These are phyloP conservation scores for Annulohypoxylon truncatum DNA, from an alignment of 2,329 filamentous ascomycete genomes.

Conservation along the genomic window DNA sequence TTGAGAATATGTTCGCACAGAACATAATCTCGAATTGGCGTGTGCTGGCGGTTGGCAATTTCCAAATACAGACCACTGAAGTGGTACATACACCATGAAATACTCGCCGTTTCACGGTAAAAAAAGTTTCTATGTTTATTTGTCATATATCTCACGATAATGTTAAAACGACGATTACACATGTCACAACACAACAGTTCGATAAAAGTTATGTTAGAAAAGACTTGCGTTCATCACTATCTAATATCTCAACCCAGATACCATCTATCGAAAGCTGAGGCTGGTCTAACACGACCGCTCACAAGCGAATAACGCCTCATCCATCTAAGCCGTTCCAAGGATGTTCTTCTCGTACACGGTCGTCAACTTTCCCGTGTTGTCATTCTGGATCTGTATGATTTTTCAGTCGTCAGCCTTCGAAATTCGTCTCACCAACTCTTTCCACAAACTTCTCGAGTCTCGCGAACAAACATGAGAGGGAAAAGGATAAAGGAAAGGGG, in stretches of 20 bases:
- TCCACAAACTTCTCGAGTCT: too few relatives aligned
- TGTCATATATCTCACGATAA: not conserved
- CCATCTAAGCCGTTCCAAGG: constrained; percentile 35
- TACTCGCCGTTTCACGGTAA: too few relatives aligned
- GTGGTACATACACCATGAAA: not conserved
- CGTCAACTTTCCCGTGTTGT: constrained; percentile 45
- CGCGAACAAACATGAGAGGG: too few relatives aligned
- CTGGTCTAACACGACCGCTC: not conserved
- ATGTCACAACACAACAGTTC: too few relatives aligned
- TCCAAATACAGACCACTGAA: not conserved
- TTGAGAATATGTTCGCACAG: not conserved
- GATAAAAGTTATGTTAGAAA: too few relatives aligned
- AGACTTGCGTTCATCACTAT: not conserved
- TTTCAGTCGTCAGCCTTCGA: not conserved
- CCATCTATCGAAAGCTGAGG: not conserved
- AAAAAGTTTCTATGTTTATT: too few relatives aligned
- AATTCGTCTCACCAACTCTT: too few relatives aligned
- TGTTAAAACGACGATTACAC: too few relatives aligned
- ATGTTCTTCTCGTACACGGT: constrained; percentile 47
- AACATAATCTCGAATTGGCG: not conserved
- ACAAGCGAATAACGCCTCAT: not conserved
- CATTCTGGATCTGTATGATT: constrained; percentile 42
- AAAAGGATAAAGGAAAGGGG: not conserved
- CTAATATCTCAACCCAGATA: not conserved
- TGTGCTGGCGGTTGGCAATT: not conserved